Conservation (phyloP, 2,329 filamentous ascomycete species). For the Hypomyces perniciosus region DNA sequence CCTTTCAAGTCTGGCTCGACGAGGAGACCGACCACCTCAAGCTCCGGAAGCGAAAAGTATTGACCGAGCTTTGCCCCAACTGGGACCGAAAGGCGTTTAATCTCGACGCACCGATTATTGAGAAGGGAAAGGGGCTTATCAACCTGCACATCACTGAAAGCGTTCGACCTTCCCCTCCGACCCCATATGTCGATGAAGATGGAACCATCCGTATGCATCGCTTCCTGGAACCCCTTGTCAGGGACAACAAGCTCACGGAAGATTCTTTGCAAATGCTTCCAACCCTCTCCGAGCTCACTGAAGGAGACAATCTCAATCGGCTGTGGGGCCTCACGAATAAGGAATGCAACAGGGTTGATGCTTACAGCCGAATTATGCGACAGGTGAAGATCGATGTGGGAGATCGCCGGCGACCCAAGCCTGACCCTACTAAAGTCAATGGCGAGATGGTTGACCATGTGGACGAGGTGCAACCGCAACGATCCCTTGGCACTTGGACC, state of each 20-base stretch:
- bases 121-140: slow-evolving; percentile 16
- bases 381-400: not conserved
- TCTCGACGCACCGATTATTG: slow-evolving; percentile 24
- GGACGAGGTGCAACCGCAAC: slow-evolving; percentile 17
- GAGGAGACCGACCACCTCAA: slow-evolving; percentile 25
- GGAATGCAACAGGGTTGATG: too few relatives aligned
- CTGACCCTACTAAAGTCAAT: slow-evolving; percentile 1
- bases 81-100: slow-evolving; percentile 25
- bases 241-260: slow-evolving; percentile 22
- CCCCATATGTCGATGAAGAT: slow-evolving; percentile 6
- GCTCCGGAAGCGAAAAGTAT: slow-evolving; percentile 9
- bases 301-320: not conserved
- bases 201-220: slow-evolving; percentile 13
- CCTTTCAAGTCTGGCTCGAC: slow-evolving; percentile 25
- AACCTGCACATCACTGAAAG: slow-evolving; percentile 15
- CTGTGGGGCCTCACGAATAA: not conserved
- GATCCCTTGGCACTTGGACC: not conserved
- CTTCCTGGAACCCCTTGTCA: slow-evolving; percentile 12
- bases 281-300: slow-evolving; percentile 16
- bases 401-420: not conserved
- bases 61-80: slow-evolving; percentile 21
- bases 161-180: slow-evolving; percentile 8
- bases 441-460: slow-evolving; percentile 16
- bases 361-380: too few relatives aligned
- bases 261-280: slow-evolving; percentile 28